Conservation (phyloP, 2,329 filamentous ascomycete species). For the Fusarium sp. region DNA sequence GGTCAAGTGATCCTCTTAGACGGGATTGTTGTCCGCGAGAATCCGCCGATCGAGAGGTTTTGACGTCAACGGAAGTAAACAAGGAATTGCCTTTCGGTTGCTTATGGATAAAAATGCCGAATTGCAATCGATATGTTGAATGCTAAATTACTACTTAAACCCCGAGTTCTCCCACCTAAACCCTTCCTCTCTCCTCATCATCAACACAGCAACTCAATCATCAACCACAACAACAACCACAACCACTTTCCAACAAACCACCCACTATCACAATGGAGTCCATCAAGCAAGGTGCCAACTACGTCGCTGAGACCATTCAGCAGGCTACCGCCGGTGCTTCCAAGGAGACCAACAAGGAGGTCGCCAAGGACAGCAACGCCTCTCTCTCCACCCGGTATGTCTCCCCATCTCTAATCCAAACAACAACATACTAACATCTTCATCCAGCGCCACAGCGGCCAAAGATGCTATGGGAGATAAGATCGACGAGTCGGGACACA, state of each 20-base stretch:
- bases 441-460: slow-evolving; percentile 55
- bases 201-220: slow-evolving; percentile 25
- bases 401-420: rapidly evolving
- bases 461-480: slow-evolving; percentile 64
- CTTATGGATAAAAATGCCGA: slow-evolving; percentile 1
- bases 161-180: slow-evolving; percentile 14
- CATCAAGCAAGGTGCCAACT: slow-evolving; percentile 72
- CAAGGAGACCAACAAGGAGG: slow-evolving; percentile 77
- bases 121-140: slow-evolving; percentile 3
- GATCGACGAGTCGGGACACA: slow-evolving; percentile 55
- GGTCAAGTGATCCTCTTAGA: slow-evolving; percentile 26
- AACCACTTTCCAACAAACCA: slow-evolving; percentile 31
- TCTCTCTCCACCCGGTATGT: slow-evolving; percentile 63
- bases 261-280: slow-evolving; percentile 60
- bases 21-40: slow-evolving; percentile 10
- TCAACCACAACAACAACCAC: slow-evolving; percentile 16
- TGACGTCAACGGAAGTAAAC: slow-evolving; percentile 27
- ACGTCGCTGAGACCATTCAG: slow-evolving; percentile 74
- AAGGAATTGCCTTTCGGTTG: slow-evolving; percentile 14
- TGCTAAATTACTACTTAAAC: slow-evolving; percentile 39
- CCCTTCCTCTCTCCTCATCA: slow-evolving; percentile 7
- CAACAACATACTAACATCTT: slow-evolving; percentile 43
- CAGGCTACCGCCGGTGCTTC: slow-evolving; percentile 65
- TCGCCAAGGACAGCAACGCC: slow-evolving; percentile 71
- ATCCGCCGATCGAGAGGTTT: slow-evolving; percentile 36